Evolutionary conservation across 2,329 filamentous ascomycete species (phyloP), one percentile per base, ranked within the genome.

Genomic region (Elsinoe perseae): DNA sequence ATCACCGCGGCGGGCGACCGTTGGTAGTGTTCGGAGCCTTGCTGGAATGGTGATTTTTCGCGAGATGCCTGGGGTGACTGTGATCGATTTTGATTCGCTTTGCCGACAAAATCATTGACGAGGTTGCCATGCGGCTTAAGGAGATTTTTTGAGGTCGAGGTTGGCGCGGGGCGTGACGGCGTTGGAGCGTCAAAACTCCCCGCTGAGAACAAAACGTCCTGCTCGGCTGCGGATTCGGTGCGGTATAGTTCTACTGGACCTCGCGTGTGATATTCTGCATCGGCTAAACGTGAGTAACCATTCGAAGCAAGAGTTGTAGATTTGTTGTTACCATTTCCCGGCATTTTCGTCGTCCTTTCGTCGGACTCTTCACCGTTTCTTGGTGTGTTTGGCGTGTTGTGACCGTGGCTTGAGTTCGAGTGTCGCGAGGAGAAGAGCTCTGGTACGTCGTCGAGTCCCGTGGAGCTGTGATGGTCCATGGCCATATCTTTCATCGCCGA

Each of bases 171-270:
- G 48, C 76, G 74, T 7, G 76, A 72, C 9, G 79, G 76, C 2
- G 81, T 73, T 3, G 81, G 73, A 0, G 81, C 78, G 0, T 80
- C 80, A 64, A 84, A 77, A 59, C 84, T 83, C 63, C 77, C 80
- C 0, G 86, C 85, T 63, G 85, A 90, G 75, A 88, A 95, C 0
- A 95, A 79, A 69, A 93, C 89, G 68, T 95, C 91, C 64, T 83
- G 80, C 66, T 87, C 92, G 50, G 89, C 80, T 66, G 95, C 89
- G 16, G 89, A 92, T 73, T 93, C 89, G 0, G 90, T 93, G 57
- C 89, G 80, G 63, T 65, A 66, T 6, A 70, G 62, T 57, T 90
- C 85, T 61, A 95, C 80, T 93, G 23, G 90, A 86, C 61, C 81
- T 69, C 16, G 57, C 20, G 12, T 28, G 32, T 52, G 63, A 57